Percentiles rank a stretch among this genome's conserved stretches.
These are phyloP conservation scores for Orbilia ellipsospora DNA, from an alignment of 2,329 filamentous ascomycete species.

Conservation along the genomic window DNA sequence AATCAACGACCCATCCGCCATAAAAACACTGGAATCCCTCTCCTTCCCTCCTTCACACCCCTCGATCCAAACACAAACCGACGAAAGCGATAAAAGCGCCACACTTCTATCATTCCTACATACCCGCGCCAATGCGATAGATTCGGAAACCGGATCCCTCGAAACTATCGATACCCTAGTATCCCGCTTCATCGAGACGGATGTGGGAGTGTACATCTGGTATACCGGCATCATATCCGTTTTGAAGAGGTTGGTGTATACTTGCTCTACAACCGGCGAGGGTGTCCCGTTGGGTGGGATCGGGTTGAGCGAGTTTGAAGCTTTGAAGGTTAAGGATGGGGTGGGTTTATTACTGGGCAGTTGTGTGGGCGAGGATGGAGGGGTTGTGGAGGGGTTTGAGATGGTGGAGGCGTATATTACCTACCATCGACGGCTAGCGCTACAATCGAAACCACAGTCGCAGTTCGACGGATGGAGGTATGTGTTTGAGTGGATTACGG, in stretches of 20 bases:
- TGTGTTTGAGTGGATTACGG: conserved; percentile 31
- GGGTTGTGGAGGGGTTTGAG: conserved; percentile 37
- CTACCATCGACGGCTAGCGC: conserved; percentile 10
- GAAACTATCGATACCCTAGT: conserved; percentile 55
- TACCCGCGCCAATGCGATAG: conserved; percentile 56
- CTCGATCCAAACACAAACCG: background rate
- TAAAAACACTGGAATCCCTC: conserved; percentile 46
- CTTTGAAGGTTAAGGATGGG: conserved; percentile 36
- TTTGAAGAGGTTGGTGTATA: conserved; percentile 56
- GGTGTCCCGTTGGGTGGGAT: conserved; percentile 9
- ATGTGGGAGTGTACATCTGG: conserved; percentile 51
- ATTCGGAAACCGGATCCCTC: conserved; percentile 57
- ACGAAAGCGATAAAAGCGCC: background rate
- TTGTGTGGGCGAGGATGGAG: conserved; percentile 32
- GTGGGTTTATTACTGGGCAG: conserved; percentile 51
- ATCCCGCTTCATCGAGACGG: conserved; percentile 42
- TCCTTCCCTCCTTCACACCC: conserved; percentile 19
- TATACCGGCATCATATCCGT: conserved; percentile 55
- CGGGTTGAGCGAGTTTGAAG: conserved; percentile 52
- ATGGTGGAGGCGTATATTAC: conserved; percentile 57
- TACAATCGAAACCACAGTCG: too few relatives aligned
- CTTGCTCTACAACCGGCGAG: background rate
- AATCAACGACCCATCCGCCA: conserved; percentile 54
- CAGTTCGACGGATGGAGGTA: conserved; percentile 15
- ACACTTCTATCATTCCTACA: conserved; percentile 52